Evolutionary conservation across 345 rosid species (phyloP), one percentile per base, ranked within the genome.

Genomic region (Lumnitzera racemosa): DNA sequence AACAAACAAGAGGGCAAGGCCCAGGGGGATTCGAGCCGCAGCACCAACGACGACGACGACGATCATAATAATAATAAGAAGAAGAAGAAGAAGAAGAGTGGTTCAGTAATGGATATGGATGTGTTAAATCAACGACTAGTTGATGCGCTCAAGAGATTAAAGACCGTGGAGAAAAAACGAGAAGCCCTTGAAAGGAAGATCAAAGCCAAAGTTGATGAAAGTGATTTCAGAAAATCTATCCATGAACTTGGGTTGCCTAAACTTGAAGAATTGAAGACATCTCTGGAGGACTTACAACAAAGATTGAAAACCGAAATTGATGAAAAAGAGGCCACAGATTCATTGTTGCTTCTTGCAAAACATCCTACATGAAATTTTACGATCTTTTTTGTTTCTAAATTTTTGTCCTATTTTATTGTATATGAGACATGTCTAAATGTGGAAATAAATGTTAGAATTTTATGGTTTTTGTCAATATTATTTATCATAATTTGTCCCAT

Each of bases 251-350:
- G 67, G 58, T 50, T 61, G 9, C 57, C 57, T 23, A 77, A 68
- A 50, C 74, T 74, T 53, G 57, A 24, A 58, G 51, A 74, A 51
- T 72, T 74, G 61, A 64, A 66, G 67, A 25, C 56, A 5, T 58
- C 66, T 56, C 3, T 82, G 61, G 68, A 79, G 63, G 43, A 16
- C 47, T 54, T 74, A 24, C 70, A 65, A 6, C 55, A 46, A 57
- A 70, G 62, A 56, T 49, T 76, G 59, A 58, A 58, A 57, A 27
- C 16, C 49, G 70, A 67, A n/a, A 67, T 59, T 47, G n/a, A 27
- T 14, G 63, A 74, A 20, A 61, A 72, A 43, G 74, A 81, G 47
- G 86, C 74, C n/a, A 67, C 80, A 3, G 53, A 76, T 54, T 67
- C 67, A 24, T 61, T 81, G 53, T 20, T 81, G 66, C 60, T 71